Percentiles rank a stretch among this genome's conserved stretches.
phyloP scores from a whole-genome alignment of 2,329 filamentous ascomycete genomes.

The Paracorniculantispora psalliotae region DNA sequence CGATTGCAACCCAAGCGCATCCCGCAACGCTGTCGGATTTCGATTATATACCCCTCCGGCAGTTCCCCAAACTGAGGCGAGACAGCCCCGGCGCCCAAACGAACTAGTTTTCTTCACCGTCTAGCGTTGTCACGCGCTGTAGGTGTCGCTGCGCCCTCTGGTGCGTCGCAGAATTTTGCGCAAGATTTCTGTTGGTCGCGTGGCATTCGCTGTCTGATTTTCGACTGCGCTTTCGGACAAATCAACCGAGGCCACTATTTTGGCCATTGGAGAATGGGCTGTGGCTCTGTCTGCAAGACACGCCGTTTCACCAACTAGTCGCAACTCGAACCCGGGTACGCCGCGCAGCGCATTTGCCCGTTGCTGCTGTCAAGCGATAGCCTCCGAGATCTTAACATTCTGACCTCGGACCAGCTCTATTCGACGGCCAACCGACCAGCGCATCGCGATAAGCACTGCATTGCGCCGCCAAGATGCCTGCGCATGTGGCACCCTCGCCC shows the following conservation, averaged over 20 bases:
- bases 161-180: background rate
- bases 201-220: background rate
- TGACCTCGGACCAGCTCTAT: slow-evolving; percentile 12
- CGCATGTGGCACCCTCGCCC: slow-evolving; percentile 49
- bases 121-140: background rate
- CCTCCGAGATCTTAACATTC: background rate
- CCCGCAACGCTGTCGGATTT: background rate
- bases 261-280: slow-evolving; percentile 9
- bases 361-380: background rate
- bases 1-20: background rate
- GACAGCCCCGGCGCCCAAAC: background rate
- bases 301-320: background rate
- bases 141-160: slow-evolving; percentile 1
- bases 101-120: background rate
- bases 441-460: background rate
- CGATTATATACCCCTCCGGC: background rate
- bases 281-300: background rate
- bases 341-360: slow-evolving; percentile 12
- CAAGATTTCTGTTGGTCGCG: background rate
- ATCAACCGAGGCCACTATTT: slow-evolving; percentile 2
- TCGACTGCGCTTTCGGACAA: background rate
- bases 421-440: background rate
- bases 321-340: background rate
- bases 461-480: slow-evolving; percentile 24
- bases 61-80: background rate